These are phyloP conservation scores for Exophiala calicioides DNA, from an alignment of 2,329 filamentous ascomycete genomes.

Conservation along the genomic window DNA sequence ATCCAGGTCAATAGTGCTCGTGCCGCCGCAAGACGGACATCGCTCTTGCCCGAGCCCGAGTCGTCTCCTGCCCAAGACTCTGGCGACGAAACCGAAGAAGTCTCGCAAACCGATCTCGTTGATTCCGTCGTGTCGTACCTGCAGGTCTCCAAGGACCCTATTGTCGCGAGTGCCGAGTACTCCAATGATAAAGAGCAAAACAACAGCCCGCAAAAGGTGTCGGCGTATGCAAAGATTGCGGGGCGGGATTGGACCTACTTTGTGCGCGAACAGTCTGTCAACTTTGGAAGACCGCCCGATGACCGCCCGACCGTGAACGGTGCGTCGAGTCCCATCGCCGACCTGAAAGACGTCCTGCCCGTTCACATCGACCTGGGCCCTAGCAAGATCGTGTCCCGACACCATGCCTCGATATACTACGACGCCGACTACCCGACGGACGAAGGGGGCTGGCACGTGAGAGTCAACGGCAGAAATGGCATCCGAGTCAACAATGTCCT, in stretches of 20 bases:
- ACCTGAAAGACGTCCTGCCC: constrained; percentile 41
- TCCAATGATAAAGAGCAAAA: constrained; percentile 46
- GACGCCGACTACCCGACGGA: constrained; percentile 59
- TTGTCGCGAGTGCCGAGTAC: constrained; percentile 47
- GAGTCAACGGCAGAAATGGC: constrained; percentile 88
- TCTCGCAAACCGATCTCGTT: constrained; percentile 47
- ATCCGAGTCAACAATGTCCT: constrained; percentile 75
- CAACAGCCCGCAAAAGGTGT: constrained; percentile 45
- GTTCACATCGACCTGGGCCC: constrained; percentile 88
- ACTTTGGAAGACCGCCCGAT: constrained; percentile 53
- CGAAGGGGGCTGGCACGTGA: constrained; percentile 71
- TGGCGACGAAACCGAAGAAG: constrained; percentile 43
- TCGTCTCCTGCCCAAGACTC: constrained; percentile 45
- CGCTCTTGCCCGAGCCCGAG: constrained; percentile 38
- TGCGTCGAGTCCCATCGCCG: constrained; percentile 49
- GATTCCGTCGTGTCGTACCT: constrained; percentile 52
- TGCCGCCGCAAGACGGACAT: constrained; percentile 16
- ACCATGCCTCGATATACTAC: constrained; percentile 74
- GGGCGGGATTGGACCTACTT: constrained; percentile 56
- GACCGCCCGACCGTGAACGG: constrained; percentile 35
- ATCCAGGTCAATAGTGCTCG: constrained; percentile 23
- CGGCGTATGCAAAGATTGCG: constrained; percentile 54
- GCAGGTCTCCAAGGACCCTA: constrained; percentile 44
- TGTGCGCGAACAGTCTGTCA: constrained; percentile 50
- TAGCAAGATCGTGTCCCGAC: constrained; percentile 76